Conservation (phyloP, 1,284 basidiomycete genomes). For the Bondarzewia mesenterica region DNA sequence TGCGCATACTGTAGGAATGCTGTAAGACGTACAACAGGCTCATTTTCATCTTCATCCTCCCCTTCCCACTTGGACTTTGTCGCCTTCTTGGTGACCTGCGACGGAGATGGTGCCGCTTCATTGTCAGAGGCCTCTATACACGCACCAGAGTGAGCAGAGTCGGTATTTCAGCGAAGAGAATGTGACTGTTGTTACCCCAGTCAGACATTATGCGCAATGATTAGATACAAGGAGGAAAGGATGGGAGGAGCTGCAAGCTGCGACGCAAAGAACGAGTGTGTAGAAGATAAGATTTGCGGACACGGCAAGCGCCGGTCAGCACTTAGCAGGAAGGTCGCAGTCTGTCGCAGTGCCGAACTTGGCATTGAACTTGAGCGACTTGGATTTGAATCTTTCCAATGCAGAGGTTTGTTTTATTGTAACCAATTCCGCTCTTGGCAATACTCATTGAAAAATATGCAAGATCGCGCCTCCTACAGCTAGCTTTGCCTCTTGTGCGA, state of each 20-base stretch:
- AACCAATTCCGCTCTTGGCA: too few species aligned
- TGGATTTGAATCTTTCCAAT: too few species aligned
- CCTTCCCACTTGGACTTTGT: slow-evolving; percentile 72
- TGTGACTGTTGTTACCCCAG: slow-evolving; percentile 28
- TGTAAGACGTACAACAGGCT: slow-evolving; percentile 41
- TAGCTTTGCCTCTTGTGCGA: slow-evolving; percentile 53
- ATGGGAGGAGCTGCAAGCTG: slow-evolving; percentile 13
- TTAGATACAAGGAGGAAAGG: slow-evolving; percentile 9
- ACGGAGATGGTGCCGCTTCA: slow-evolving; percentile 37
- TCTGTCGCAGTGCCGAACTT: too few species aligned
- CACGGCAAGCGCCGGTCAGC: slow-evolving; percentile 7
- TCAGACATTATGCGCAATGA: slow-evolving; percentile 29
- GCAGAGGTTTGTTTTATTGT: too few species aligned
- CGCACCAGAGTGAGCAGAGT: slow-evolving; percentile 13
- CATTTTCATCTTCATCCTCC: slow-evolving; percentile 77
- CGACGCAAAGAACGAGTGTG: slow-evolving; percentile 4
- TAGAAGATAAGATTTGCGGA: background rate
- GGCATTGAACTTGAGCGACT: too few species aligned
- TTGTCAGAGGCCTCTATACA: slow-evolving; percentile 39
- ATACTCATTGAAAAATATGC: too few species aligned
- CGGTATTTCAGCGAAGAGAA: slow-evolving; percentile 1
- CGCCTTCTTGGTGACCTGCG: slow-evolving; percentile 31
- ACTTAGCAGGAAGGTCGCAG: too few species aligned
- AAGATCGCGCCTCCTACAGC: slow-evolving; percentile 34
- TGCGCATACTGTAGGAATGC: background rate